Conservation (phyloP, 208 protist genomes). For the Ichthyophonus hoferi region DNA sequence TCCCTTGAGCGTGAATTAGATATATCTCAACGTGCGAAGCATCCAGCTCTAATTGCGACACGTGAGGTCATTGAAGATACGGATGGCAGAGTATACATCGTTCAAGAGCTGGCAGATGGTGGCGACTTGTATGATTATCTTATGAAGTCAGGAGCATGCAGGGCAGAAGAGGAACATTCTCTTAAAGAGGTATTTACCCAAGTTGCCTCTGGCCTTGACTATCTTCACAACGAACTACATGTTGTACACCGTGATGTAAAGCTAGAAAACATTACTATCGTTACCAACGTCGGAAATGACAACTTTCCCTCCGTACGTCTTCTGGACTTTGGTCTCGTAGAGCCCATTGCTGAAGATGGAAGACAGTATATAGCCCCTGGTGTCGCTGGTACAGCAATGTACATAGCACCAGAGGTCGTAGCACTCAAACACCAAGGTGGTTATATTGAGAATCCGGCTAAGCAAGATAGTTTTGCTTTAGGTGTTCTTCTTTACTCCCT, state of each 20-base stretch:
- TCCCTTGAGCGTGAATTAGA: not conserved
- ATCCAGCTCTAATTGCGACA: not conserved
- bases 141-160: not conserved
- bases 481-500: not conserved
- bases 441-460: not conserved
- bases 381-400: not conserved
- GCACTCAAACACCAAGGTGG: not conserved
- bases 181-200: not conserved
- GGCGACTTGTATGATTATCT: not conserved
- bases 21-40: not conserved
- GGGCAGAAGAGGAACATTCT: not conserved
- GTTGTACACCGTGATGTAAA: not conserved
- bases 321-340: not conserved
- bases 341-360: not conserved
- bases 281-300: not conserved
- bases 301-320: not conserved
- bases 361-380: not conserved
- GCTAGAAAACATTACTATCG: not conserved
- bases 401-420: not conserved
- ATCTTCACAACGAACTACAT: not conserved
- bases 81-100: not conserved
- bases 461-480: not conserved
- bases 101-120: not conserved
- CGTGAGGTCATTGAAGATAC: not conserved
- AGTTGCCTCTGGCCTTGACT: not conserved